These are phyloP conservation scores for Cystobasidiaceae sp. DNA, from an alignment of 1,284 basidiomycete species.

Conservation along the genomic window DNA sequence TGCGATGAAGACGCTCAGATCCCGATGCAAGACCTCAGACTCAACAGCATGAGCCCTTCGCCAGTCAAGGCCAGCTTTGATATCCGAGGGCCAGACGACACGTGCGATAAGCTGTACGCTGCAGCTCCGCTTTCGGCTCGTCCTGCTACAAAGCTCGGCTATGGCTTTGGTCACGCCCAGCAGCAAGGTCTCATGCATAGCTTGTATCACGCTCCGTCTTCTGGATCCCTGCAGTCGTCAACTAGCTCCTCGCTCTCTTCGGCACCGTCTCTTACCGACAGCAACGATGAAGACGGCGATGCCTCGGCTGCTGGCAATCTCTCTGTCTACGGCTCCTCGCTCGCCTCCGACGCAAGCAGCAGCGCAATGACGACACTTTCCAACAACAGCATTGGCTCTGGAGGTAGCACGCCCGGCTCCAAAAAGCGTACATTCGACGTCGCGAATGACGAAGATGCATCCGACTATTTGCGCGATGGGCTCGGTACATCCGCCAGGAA, in stretches of 20 bases:
- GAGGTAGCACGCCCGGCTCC: neutral
- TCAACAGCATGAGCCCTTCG: no score
- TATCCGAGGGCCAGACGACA: no score
- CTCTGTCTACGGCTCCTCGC: conserved; percentile 22
- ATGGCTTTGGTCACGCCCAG: neutral
- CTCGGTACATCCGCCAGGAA: neutral
- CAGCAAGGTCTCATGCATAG: neutral
- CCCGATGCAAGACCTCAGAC: no score
- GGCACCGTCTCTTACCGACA: neutral
- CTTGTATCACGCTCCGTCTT: conserved; percentile 3
- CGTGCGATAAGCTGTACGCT: no score
- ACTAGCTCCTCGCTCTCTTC: conserved; percentile 5
- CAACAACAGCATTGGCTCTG: neutral
- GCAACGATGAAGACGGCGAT: neutral
- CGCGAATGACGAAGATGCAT: no score
- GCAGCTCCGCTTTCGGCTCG: neutral
- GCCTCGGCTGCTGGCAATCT: neutral
- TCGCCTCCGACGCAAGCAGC: conserved; percentile 3
- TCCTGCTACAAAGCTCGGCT: neutral
- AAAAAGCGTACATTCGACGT: neutral
- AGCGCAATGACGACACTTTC: neutral
- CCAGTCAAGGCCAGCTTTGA: no score
- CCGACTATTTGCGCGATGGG: no score
- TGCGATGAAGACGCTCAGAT: neutral
- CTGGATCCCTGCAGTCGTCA: neutral